phyloP scores from a whole-genome alignment of 257 asterid species.

The Capsicum rhomboideum region DNA sequence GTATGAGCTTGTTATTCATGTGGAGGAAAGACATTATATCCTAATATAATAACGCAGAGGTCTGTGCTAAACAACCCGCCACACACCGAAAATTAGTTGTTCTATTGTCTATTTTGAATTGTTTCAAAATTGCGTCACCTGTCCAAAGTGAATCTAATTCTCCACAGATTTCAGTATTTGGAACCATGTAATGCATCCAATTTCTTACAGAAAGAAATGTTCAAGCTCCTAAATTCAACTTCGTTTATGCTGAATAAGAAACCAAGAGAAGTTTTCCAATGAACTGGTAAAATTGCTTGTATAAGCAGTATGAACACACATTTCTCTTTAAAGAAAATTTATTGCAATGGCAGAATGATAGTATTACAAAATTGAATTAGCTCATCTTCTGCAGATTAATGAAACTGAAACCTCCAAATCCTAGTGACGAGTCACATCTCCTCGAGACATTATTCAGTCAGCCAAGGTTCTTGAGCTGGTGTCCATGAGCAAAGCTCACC shows the following conservation, averaged over 20 bases:
- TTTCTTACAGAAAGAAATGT: background rate
- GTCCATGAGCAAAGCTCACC: constrained; percentile 67
- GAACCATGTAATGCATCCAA: background rate
- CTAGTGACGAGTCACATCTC: background rate
- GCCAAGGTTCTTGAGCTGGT: constrained; percentile 67
- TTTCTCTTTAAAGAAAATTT: background rate
- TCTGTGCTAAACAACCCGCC: no score
- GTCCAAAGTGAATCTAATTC: background rate
- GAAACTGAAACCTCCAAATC: background rate
- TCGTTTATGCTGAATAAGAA: background rate
- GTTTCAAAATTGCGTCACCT: background rate
- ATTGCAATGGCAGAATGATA: background rate
- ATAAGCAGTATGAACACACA: background rate
- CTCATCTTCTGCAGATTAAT: background rate
- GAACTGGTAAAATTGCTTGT: background rate
- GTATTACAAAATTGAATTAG: constrained; percentile 21
- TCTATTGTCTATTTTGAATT: background rate
- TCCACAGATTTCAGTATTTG: background rate
- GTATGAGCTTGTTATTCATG: background rate
- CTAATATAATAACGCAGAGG: background rate
- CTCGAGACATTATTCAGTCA: constrained; percentile 33
- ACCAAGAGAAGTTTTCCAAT: background rate
- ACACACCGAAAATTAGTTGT: background rate
- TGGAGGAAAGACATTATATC: background rate
- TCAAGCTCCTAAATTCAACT: background rate